phyloP scores from a whole-genome alignment of 208 protist genomes.

The Crithidia sp. region DNA sequence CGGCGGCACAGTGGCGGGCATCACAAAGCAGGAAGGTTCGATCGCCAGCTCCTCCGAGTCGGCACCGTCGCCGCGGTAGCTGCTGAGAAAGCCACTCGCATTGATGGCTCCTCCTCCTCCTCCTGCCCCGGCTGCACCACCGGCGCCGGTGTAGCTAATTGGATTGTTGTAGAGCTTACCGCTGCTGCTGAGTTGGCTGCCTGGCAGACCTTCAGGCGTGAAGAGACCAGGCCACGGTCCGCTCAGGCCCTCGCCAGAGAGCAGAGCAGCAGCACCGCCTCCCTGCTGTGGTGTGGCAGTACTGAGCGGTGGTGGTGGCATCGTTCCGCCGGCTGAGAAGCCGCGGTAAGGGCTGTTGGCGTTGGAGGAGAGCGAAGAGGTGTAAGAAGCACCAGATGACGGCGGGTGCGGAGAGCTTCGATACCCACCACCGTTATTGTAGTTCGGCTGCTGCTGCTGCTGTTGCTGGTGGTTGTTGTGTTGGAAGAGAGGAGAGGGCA shows the following conservation, averaged over 20 bases:
- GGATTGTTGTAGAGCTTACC: too few relatives aligned
- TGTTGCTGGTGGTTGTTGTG: background rate
- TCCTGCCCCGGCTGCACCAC: too few relatives aligned
- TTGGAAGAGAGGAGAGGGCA: conserved; percentile 9
- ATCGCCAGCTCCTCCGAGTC: conserved; percentile 23
- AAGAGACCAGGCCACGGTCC: background rate
- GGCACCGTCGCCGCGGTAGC: conserved; percentile 14
- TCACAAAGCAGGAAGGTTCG: conserved; percentile 18
- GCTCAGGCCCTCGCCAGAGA: background rate
- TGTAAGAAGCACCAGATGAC: background rate
- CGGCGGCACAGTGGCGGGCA: conserved; percentile 7
- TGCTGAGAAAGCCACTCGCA: background rate
- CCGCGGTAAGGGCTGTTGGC: background rate
- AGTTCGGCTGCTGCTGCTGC: background rate
- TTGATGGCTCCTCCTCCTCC: too few relatives aligned
- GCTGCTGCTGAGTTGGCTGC: background rate
- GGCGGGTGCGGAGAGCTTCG: background rate
- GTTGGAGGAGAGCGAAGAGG: background rate
- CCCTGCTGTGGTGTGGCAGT: background rate
- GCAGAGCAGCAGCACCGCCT: too few relatives aligned
- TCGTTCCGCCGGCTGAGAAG: conserved; percentile 17
- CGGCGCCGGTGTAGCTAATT: too few relatives aligned
- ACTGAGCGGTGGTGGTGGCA: conserved; percentile 25
- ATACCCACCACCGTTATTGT: background rate
- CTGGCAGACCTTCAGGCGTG: background rate